These are phyloP conservation scores for Pterulicium gracile DNA, from an alignment of 1,284 basidiomycete genomes.

Conservation along the genomic window DNA sequence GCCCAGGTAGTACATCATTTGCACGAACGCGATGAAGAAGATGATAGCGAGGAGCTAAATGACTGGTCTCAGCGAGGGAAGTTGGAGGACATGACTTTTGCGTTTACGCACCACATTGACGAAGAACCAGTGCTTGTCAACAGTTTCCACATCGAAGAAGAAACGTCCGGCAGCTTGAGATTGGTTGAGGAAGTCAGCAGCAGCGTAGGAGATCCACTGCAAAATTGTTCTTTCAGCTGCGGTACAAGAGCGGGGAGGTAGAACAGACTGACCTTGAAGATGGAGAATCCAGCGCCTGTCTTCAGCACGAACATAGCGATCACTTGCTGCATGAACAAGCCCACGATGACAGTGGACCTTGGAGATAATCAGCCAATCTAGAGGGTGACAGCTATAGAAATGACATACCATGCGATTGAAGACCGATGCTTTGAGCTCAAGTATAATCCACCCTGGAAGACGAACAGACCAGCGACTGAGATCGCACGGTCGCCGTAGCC, in stretches of 20 bases:
- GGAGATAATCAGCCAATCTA: constrained; percentile 9
- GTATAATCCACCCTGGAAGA: constrained; percentile 72
- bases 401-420: constrained; percentile 52
- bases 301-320: constrained; percentile 84
- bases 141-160: constrained; percentile 63
- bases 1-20: constrained; percentile 80
- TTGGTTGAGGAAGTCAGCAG: constrained; percentile 60
- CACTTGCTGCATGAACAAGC: constrained; percentile 74
- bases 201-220: constrained; percentile 63
- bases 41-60: constrained; percentile 62
- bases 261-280: constrained; percentile 43
- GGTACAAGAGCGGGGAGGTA: background rate
- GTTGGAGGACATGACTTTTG: constrained; percentile 1
- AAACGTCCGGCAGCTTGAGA: constrained; percentile 58
- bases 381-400: background rate
- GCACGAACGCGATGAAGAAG: constrained; percentile 82
- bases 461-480: constrained; percentile 66
- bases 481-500: constrained; percentile 70
- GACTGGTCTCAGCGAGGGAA: constrained; percentile 1
- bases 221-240: background rate
- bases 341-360: constrained; percentile 79
- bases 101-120: constrained; percentile 50
- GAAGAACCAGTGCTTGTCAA: constrained; percentile 69
- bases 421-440: constrained; percentile 47
- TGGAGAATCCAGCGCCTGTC: constrained; percentile 64